phyloP scores from a whole-genome alignment of 169 alveolate genomes.

The Eimeria brunetti region DNA sequence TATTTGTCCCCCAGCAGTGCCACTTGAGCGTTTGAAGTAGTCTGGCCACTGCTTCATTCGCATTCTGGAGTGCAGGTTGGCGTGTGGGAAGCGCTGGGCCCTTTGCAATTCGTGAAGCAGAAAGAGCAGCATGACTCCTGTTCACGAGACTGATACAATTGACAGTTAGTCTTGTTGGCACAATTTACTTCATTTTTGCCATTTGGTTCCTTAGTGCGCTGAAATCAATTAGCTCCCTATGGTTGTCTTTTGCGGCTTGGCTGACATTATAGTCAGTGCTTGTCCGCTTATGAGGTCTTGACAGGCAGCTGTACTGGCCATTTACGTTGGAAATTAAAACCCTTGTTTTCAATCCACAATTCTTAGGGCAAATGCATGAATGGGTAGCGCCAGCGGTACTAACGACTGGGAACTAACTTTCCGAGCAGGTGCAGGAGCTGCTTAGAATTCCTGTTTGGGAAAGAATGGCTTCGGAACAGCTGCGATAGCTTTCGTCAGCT shows the following conservation, averaged over 20 bases:
- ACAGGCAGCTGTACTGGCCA: neutral
- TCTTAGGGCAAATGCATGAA: slow-evolving; percentile 80
- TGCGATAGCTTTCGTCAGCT: neutral
- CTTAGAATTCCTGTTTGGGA: neutral
- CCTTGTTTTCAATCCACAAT: neutral
- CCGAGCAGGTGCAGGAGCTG: neutral
- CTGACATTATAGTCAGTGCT: neutral
- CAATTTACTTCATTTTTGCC: neutral
- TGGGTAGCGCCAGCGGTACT: neutral
- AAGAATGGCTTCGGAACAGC: neutral
- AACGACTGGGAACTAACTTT: neutral
- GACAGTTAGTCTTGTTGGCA: neutral
- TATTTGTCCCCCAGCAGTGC: slow-evolving; percentile 8
- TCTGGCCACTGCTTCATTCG: neutral
- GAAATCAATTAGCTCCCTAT: neutral
- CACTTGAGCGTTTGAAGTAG: neutral
- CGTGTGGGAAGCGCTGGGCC: neutral
- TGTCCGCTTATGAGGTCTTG: neutral
- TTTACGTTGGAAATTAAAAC: neutral
- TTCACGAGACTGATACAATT: neutral
- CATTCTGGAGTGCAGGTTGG: neutral
- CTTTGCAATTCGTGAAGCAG: neutral
- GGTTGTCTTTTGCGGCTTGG: neutral
- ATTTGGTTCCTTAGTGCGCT: neutral
- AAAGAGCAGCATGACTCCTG: slow-evolving; percentile 2